Evolutionary conservation across 2,329 filamentous ascomycete species (phyloP), one percentile per base, ranked within the genome.

Genomic region (Leptographium wingfieldii): DNA sequence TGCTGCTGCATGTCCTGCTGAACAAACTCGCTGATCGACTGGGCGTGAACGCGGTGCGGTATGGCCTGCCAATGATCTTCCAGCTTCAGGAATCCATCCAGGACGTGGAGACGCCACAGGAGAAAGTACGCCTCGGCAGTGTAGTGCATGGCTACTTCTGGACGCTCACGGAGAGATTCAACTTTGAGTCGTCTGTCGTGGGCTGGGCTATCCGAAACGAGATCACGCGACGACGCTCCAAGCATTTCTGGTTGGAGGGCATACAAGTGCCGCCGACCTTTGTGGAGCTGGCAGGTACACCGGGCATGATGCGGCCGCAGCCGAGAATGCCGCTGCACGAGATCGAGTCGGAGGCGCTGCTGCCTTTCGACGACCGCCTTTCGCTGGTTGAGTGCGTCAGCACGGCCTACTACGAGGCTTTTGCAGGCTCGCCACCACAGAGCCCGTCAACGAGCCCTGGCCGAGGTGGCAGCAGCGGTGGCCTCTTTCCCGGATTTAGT

Each of bases 131-230:
- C 52, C 77, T 95, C 52, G 90, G 88, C 35, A 91, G 88, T 68
- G 75, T 97, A 60, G 89, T 92, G 57, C 89, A 95, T 68, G 92
- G 90, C 10, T 96, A 96, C 71, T 84, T 96, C 61, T 92, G 88
- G 86, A 81, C 83, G 0, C 69, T 96, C 62, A 84, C 82, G 5
- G 86, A 92, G 61, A 85, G 83, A 59, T 92, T 96, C 63, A 82
- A 88, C 54, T 86, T 95, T 63, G 86, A 92, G 59, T 77, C 78
- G 7, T 85, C 87, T 0, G 76, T 79, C 0, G 79, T 88, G 22
- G 91, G 90, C 9, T 79, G 80, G 58, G 83, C 84, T 9, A 84
- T 96, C 40, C 81, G 86, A 59, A 84, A 82, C 60, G 92, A 96
- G 70, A 87, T 96, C 61, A 77, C 81, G 12, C 81, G 88, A 57